A percentile compares a stretch with the other conserved stretches of the same genome.
Evolutionary conservation across 371 early-diverging fungal genomes (phyloP).

Genomic region (Chytridiales sp.): DNA sequence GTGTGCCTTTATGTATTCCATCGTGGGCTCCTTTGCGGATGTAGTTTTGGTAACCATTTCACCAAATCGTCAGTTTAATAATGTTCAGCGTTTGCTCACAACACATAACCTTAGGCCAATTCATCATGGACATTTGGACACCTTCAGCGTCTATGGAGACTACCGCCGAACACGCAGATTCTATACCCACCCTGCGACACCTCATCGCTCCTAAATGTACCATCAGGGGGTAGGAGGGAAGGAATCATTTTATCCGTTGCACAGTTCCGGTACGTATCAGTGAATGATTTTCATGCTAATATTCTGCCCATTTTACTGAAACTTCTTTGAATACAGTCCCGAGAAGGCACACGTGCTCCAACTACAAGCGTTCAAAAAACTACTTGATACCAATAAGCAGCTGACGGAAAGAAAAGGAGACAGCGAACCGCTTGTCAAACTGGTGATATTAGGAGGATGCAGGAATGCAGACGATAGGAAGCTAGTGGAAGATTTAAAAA

Average conservation of each 20-base stretch:
- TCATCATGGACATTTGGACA: constrained; percentile 95
- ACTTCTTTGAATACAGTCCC: constrained; percentile 54
- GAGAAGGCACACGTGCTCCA: constrained; percentile 92
- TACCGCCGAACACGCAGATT: constrained; percentile 53
- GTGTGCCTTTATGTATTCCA: constrained; percentile 75
- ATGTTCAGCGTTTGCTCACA: too few relatives aligned
- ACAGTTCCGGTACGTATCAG: constrained; percentile 79
- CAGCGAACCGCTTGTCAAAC: too few relatives aligned
- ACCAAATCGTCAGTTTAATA: not conserved
- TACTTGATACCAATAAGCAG: too few relatives aligned
- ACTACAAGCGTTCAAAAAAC: constrained; percentile 59
- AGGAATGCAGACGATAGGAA: constrained; percentile 77
- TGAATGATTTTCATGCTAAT: too few relatives aligned
- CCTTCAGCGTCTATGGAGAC: constrained; percentile 72
- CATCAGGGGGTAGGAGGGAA: too few relatives aligned
- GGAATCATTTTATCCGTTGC: constrained; percentile 80
- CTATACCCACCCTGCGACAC: constrained; percentile 96
- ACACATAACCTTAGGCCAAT: constrained; percentile 61
- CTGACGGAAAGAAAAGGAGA: too few relatives aligned
- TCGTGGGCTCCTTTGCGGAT: constrained; percentile 76
- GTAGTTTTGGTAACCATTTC: constrained; percentile 61
- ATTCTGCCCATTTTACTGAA: not conserved
- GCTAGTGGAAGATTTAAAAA: constrained; percentile 64
- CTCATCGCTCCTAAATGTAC: constrained; percentile 49
- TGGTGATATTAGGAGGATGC: constrained; percentile 76